These are phyloP conservation scores for Umbelopsis isabellina DNA, from an alignment of 192 early-diverging fungal species.

Conservation along the genomic window DNA sequence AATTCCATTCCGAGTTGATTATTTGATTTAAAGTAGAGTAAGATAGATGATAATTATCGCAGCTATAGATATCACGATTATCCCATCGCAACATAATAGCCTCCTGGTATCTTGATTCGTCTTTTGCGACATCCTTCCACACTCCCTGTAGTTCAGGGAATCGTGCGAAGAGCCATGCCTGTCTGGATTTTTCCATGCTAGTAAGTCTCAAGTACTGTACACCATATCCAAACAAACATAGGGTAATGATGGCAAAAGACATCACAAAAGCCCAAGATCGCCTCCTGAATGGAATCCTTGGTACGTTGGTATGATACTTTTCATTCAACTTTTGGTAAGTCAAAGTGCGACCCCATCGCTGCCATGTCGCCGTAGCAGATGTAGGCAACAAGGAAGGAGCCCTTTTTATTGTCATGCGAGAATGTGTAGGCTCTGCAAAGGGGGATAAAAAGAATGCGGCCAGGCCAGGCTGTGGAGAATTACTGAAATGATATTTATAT, in stretches of 20 bases:
- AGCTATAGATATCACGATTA: not conserved
- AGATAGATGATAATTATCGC: slow-evolving; percentile 12
- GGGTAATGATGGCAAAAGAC: not conserved
- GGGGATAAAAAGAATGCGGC: not conserved
- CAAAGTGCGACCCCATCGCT: slow-evolving; percentile 17
- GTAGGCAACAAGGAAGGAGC: slow-evolving; percentile 16
- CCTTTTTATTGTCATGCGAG: slow-evolving; percentile 4
- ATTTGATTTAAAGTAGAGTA: slow-evolving; percentile 11
- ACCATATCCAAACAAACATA: not conserved
- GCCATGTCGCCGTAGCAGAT: not conserved
- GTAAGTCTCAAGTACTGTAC: slow-evolving; percentile 4
- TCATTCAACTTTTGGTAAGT: not conserved
- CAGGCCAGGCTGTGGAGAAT: not conserved
- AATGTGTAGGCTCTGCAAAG: not conserved
- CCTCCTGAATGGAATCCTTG: not conserved
- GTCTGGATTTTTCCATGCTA: not conserved
- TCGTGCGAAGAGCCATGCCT: not conserved
- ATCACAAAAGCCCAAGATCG: not conserved
- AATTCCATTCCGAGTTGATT: not conserved
- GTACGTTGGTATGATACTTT: slow-evolving; percentile 3
- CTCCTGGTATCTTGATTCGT: not conserved
- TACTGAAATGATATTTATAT: not conserved
- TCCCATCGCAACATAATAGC: not conserved
- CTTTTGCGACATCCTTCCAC: not conserved
- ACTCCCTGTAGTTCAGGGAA: not conserved